Conservation (phyloP, 495 filamentous ascomycete genomes). For the Penicillium longicatenatum region DNA sequence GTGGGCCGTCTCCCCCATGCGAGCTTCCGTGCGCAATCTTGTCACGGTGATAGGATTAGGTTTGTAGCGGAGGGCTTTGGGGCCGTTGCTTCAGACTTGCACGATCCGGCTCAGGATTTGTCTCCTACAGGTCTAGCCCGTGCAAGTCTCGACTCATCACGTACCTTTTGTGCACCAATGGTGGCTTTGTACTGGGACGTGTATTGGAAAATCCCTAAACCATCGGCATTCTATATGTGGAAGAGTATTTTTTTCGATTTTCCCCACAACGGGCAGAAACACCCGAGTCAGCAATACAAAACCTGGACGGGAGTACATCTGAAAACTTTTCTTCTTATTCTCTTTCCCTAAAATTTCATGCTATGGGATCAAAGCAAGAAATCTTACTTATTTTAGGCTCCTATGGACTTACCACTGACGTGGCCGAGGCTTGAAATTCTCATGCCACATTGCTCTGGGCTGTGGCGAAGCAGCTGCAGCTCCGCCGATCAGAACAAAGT, state of each 20-base stretch:
- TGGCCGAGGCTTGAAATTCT: conserved; percentile 30
- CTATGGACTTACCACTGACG: conserved; percentile 29
- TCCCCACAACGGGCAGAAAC: conserved; percentile 6
- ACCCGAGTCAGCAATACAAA: neutral
- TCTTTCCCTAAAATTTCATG: neutral
- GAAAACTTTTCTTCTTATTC: neutral
- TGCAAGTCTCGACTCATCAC: conserved; percentile 26
- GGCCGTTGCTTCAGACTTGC: conserved; percentile 20
- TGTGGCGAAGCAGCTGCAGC: conserved; percentile 50
- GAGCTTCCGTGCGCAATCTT: conserved; percentile 21
- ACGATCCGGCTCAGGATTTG: conserved; percentile 11
- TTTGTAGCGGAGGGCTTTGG: conserved; percentile 17
- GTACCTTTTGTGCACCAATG: conserved; percentile 30
- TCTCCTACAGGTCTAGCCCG: conserved; percentile 19
- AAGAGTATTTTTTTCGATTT: conserved; percentile 3
- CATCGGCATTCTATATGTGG: conserved; percentile 22
- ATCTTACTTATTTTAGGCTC: neutral
- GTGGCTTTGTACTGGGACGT: conserved; percentile 21
- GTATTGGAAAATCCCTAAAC: conserved; percentile 26
- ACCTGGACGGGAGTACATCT: neutral
- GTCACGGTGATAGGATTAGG: conserved; percentile 17
- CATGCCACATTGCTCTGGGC: conserved; percentile 35
- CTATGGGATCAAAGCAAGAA: neutral
- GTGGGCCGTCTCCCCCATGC: conserved; percentile 18
- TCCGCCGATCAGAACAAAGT: conserved; percentile 29